phyloP scores from a whole-genome alignment of 768 basidiomycete genomes.

The Clathrus columnatus region DNA sequence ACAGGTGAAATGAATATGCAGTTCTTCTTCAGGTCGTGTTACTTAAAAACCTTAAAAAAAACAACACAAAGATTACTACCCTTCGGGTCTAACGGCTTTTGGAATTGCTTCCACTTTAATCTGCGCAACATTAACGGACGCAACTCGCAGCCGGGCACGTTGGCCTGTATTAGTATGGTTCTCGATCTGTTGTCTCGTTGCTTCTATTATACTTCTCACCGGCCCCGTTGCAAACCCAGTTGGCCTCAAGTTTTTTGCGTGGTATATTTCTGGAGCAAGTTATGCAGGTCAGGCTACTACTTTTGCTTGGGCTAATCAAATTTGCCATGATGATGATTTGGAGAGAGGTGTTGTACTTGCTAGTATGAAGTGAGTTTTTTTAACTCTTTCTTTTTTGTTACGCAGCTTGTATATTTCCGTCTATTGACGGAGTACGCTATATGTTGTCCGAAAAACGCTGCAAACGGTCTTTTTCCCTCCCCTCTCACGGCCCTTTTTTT shows the following conservation, averaged over 20 bases:
- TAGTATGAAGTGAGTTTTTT: conserved; percentile 57
- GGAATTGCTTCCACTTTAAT: conserved; percentile 55
- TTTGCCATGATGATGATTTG: conserved; percentile 61
- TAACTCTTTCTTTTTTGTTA: background rate
- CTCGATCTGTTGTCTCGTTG: conserved; percentile 42
- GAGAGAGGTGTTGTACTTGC: conserved; percentile 63
- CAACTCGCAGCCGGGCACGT: conserved; percentile 32
- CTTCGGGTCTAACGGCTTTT: conserved; percentile 56
- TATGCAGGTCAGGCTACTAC: conserved; percentile 72
- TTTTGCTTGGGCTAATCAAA: conserved; percentile 80
- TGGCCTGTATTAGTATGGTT: conserved; percentile 64
- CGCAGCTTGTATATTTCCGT: background rate
- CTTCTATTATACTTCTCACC: conserved; percentile 50
- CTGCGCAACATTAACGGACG: conserved; percentile 58
- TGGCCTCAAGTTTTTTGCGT: conserved; percentile 67
- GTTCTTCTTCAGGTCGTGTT: background rate
- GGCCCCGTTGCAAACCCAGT: conserved; percentile 42
- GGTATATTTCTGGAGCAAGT: conserved; percentile 57
- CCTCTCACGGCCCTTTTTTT: background rate
- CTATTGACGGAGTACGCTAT: background rate
- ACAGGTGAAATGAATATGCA: conserved; percentile 41
- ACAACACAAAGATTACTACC: conserved; percentile 53
- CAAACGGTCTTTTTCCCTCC: background rate
- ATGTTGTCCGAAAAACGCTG: background rate
- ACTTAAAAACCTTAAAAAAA: background rate